Evolutionary conservation across 192 early-diverging fungal genomes (phyloP).

Genomic region (Paraglomus occultum): DNA sequence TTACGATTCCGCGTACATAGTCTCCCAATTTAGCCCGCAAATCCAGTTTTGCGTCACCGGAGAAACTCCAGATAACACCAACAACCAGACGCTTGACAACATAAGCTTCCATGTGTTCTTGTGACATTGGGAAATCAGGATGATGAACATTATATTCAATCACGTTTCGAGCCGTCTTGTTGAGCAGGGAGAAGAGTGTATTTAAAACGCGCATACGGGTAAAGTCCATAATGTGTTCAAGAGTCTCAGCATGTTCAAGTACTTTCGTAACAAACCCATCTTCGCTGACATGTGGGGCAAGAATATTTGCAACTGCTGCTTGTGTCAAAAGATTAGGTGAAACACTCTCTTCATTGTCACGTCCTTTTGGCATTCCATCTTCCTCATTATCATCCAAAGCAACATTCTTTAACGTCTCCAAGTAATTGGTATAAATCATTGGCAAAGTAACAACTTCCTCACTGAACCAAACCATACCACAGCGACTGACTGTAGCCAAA

Average conservation of each 20-base stretch:
- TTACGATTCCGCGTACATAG: constrained; percentile 71
- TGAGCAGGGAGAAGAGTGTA: constrained; percentile 90
- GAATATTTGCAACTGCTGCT: constrained; percentile 66
- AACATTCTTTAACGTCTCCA: constrained; percentile 69
- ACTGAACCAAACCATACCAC: constrained; percentile 99
- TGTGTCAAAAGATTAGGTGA: constrained; percentile 73
- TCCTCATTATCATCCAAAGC: constrained; percentile 84
- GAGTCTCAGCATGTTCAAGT: constrained; percentile 60
- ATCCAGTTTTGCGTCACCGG: constrained; percentile 82
- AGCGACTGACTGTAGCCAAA: constrained; percentile 95
- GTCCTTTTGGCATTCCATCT: constrained; percentile 43
- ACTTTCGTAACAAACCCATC: constrained; percentile 76
- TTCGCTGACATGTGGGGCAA: constrained; percentile 67
- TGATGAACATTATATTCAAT: constrained; percentile 92
- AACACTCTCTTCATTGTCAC: constrained; percentile 41
- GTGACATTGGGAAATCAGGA: constrained; percentile 88
- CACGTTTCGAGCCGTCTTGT: constrained; percentile 79
- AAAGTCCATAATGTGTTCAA: constrained; percentile 99
- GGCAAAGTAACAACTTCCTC: constrained; percentile 78
- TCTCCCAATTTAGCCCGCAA: constrained; percentile 73
- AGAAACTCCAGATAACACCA: constrained; percentile 92
- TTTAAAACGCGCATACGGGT: constrained; percentile 77
- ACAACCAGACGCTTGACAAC: constrained; percentile 80
- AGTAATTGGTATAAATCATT: constrained; percentile 83
- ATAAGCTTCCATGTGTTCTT: constrained; percentile 74